phyloP scores from a whole-genome alignment of 768 basidiomycete species.

The Suillus variegatus region DNA sequence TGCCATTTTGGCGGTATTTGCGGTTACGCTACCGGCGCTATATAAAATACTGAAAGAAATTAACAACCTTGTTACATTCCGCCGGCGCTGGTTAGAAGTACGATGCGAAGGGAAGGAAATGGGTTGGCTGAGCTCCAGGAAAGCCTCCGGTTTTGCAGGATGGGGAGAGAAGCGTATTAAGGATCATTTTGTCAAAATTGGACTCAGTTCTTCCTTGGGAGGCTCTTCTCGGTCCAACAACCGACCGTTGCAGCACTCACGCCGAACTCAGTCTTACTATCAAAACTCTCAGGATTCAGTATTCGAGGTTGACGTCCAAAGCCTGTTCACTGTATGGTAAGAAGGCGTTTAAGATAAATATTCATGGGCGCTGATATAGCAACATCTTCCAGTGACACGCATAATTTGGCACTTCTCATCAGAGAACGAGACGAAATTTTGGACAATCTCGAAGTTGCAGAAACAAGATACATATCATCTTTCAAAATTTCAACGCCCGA shows the following conservation, averaged over 20 bases:
- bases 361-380: not conserved
- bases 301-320: slow-evolving; percentile 66
- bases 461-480: slow-evolving; percentile 74
- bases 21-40: slow-evolving; percentile 68
- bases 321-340: slow-evolving; percentile 76
- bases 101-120: slow-evolving; percentile 72
- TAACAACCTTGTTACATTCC: slow-evolving; percentile 52
- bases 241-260: slow-evolving; percentile 26
- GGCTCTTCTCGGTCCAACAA: slow-evolving; percentile 30
- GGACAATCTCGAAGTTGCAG: slow-evolving; percentile 80
- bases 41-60: slow-evolving; percentile 68
- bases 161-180: slow-evolving; percentile 78
- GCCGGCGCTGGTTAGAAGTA: slow-evolving; percentile 59
- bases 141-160: slow-evolving; percentile 66
- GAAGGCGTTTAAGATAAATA: slow-evolving; percentile 17
- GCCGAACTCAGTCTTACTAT: slow-evolving; percentile 27
- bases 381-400: slow-evolving; percentile 56
- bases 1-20: slow-evolving; percentile 57
- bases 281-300: slow-evolving; percentile 40
- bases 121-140: slow-evolving; percentile 67
- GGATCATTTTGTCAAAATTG: slow-evolving; percentile 63
- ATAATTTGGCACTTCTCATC: slow-evolving; percentile 64
- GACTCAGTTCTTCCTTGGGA: slow-evolving; percentile 62
- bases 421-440: slow-evolving; percentile 75
- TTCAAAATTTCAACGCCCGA: slow-evolving; percentile 75